phyloP scores from a whole-genome alignment of 352 stramenopile species.

The Plasmopara viticola region DNA sequence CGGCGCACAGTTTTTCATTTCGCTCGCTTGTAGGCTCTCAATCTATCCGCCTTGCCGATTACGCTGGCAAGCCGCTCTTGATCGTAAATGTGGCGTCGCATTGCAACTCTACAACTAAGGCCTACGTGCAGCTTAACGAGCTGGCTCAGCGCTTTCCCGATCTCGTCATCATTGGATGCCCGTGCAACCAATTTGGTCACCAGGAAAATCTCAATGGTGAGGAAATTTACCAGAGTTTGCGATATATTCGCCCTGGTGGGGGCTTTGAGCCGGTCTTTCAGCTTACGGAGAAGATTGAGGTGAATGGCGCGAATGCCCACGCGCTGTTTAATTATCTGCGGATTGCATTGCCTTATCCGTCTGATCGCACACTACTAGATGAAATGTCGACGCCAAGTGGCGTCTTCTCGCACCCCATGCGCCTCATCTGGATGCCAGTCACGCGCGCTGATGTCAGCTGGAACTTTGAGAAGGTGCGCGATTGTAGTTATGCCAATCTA shows the following conservation, averaged over 20 bases:
- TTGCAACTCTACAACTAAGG: slow-evolving; percentile 73
- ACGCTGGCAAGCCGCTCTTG: slow-evolving; percentile 52
- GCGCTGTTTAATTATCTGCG: slow-evolving; percentile 74
- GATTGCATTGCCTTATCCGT: slow-evolving; percentile 62
- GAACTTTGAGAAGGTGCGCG: slow-evolving; percentile 77
- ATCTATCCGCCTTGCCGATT: slow-evolving; percentile 63
- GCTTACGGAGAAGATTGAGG: slow-evolving; percentile 75
- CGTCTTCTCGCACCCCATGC: slow-evolving; percentile 78
- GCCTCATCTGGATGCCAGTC: slow-evolving; percentile 80
- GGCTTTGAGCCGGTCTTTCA: slow-evolving; percentile 64
- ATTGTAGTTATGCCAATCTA: neutral
- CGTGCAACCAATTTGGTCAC: slow-evolving; percentile 79
- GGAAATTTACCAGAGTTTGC: slow-evolving; percentile 68
- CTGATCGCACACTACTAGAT: slow-evolving; percentile 68
- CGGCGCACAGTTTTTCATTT: slow-evolving; percentile 72
- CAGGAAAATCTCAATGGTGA: slow-evolving; percentile 78
- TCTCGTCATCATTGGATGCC: slow-evolving; percentile 65
- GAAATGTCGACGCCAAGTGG: slow-evolving; percentile 72
- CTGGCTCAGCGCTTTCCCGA: slow-evolving; percentile 53
- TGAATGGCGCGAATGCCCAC: slow-evolving; percentile 75
- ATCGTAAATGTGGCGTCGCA: slow-evolving; percentile 80
- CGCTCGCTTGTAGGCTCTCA: slow-evolving; percentile 52
- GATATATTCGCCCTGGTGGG: slow-evolving; percentile 67
- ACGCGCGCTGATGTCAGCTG: slow-evolving; percentile 72
- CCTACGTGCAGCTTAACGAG: slow-evolving; percentile 68